A percentile compares a stretch with the other conserved stretches of the same genome.
These are phyloP conservation scores for Aegilops bicornis DNA, from an alignment of 176 grass and related monocot species.

Conservation along the genomic window DNA sequence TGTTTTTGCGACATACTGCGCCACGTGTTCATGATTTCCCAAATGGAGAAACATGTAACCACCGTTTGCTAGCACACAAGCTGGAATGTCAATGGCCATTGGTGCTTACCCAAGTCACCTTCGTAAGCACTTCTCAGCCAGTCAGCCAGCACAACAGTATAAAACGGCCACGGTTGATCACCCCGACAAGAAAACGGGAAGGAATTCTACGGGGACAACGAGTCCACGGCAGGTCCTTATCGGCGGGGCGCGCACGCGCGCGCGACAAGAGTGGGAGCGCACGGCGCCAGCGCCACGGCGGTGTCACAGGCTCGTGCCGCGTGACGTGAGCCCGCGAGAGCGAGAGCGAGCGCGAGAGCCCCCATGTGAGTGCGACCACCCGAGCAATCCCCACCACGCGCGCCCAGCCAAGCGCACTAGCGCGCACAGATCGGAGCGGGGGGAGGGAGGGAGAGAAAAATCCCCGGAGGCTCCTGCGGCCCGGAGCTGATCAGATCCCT, in stretches of 20 bases:
- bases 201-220: not conserved
- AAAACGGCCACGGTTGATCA: not conserved
- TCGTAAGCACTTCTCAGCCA: too few relatives aligned
- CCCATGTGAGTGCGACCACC: slow-evolving; percentile 45
- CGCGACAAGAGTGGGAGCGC: slow-evolving; percentile 8
- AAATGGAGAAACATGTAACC: too few relatives aligned
- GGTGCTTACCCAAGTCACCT: too few relatives aligned
- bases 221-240: not conserved
- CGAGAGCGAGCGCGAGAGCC: not conserved
- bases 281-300: slow-evolving; percentile 10
- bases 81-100: too few relatives aligned
- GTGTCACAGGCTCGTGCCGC: not conserved
- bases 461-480: not conserved
- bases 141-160: not conserved
- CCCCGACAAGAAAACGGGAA: not conserved
- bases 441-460: not conserved
- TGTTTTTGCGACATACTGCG: too few relatives aligned
- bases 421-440: slow-evolving; percentile 29
- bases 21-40: too few relatives aligned
- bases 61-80: too few relatives aligned
- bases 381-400: slow-evolving; percentile 30
- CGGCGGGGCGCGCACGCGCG: not conserved
- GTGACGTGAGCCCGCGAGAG: slow-evolving; percentile 15
- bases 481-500: not conserved
- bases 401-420: not conserved